Base-by-base conservation (phyloP, 352 stramenopile genomes). In the Phytophthora pini region DNA sequence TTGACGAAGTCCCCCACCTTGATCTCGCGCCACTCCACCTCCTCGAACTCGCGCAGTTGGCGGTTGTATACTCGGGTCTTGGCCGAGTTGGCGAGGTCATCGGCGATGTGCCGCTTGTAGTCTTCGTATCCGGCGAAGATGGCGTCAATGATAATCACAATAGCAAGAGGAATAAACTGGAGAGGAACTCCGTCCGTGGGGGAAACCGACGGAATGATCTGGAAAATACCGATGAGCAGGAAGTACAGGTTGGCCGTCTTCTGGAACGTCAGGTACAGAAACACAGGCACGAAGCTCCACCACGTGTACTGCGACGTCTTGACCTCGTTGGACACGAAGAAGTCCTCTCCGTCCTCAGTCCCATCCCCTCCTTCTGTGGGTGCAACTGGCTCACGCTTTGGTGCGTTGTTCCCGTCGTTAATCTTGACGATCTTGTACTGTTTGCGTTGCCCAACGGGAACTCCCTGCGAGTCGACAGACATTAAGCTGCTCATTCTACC, bases 191-290 rank as follows among this genome's bases (percentile, higher is more conserved):
- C 89, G 9, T 92, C 63, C 0, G 89, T 96, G 0, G 88, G 88
- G 0, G 84, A 95, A 8, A 96, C 87, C 5, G 80, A 74, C 1
- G 88, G 88, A 56, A 95, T 92, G 73, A 94, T 82, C 67, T 96
- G 87, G 65, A 96, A 90, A 45, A 96, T 90, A n/a, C 85, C 86
- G 56, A 96, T 94, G 11, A 93, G 72, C 36, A 96, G 52, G 56
- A 96, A 96, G 63, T 96, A 96, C 56, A 96, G 46, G 60, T 96
- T 95, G 24, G 89, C 89, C 0, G 84, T 94, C 76, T 95, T 95
- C 68, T 91, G 82, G 72, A 96, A 96, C 34, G 84, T 93, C 34
- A 93, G 54, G 47, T 93, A 95, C 17, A 96, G 64, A 46, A 96
- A 96, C 40, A 96, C 84, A 0, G 89, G 89, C 22, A 92, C 74